Base-by-base conservation (phyloP, 225 moss, liverwort and hornwort species). In the Physcomitrium patens region DNA sequence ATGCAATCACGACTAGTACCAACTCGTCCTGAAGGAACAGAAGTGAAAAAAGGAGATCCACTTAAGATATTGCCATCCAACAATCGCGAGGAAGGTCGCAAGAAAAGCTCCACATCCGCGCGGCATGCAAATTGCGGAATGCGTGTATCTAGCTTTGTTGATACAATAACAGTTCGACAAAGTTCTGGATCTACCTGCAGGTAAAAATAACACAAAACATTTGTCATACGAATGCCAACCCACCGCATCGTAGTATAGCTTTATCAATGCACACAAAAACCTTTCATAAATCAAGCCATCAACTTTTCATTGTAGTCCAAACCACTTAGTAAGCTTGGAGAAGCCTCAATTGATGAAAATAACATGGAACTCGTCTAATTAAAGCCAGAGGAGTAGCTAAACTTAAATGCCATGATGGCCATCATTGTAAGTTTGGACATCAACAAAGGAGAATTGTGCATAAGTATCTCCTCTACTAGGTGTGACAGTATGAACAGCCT, bases 11-110 rank as follows among this genome's bases (percentile, higher is more conserved):
- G 97, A 76, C 74, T 80, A 43, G 65, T 79, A 74, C 97, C 97
- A 62, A 99, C 97, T 82, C 97, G 87, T 84, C 97, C 97, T 31
- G 97, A 99, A 18, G 97, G 97, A 49, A 99, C 97, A 55, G 97
- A 99, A 65, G 97, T 99, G 79, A 99, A 99, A 71, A 99, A 99
- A 17, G 97, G 97, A 46, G 84, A 82, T 63, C 91, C 94, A 56
- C 97, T 91, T 65, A 99, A 85, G 70, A 99, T 83, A 69, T 71
- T 91, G 73, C 89, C 89, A 81, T 94, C 94, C 20, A 99, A 78
- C 56, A 99, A 78, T 53, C 89, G 88, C 20, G 69, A 74, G 13
- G 97, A 91, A 68, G 97, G 97, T 73, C 89, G 87, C 72, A 99
- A 85, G 63, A 94, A 99, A 66, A 99, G 90, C 72, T 99, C 97